Base-by-base conservation (phyloP, 441 rosid species). In the Erodium texanum region DNA sequence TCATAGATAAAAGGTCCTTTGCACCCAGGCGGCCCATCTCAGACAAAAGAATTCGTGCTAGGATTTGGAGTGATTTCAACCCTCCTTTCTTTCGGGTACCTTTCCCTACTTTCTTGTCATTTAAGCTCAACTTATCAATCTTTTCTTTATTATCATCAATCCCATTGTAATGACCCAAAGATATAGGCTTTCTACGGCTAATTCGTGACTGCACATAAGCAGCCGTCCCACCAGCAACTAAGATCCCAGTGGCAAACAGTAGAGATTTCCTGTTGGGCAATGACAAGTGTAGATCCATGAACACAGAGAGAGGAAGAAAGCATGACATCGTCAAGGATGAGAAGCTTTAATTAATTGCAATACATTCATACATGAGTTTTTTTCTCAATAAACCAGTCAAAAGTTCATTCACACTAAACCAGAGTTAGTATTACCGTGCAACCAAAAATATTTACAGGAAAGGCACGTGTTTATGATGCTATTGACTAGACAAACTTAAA, bases 181-280 rank as follows among this genome's bases (percentile, higher is more conserved):
- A 74, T 75, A 73, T 75, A 29, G 74, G 78, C 71, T 72, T 85
- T 70, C 59, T 79, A 68, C 72, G 20, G 73, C 76, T 69, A 74
- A 69, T 72, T 69, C 92, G 81, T 45, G 95, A 90, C 63, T 87
- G 86, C 76, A 85, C 29, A 72, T 87, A 90, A 24, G 86, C 88
- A 77, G 98, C 88, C 61, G 98, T 84, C 69, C 98, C 97, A 71
- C 97, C 96, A 66, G 93, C 93, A 75, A 85, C 93, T 66, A 90
- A 72, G 65, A 90, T 73, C 71, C 99, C 94, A 64, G 93, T 76
- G 38, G 97, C 93, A 76, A 95, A 82, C 72, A 95, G 75, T 70
- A 90, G 79, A 63, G 86, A 74, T 83, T 88, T 95, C 86, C 99
- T 95, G 86, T 8, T 45, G 64, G 65, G 73, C 58, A 73, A 59